These are phyloP conservation scores for Brettanomyces nanus DNA, from an alignment of 805 yeast genomes.

Conservation along the genomic window DNA sequence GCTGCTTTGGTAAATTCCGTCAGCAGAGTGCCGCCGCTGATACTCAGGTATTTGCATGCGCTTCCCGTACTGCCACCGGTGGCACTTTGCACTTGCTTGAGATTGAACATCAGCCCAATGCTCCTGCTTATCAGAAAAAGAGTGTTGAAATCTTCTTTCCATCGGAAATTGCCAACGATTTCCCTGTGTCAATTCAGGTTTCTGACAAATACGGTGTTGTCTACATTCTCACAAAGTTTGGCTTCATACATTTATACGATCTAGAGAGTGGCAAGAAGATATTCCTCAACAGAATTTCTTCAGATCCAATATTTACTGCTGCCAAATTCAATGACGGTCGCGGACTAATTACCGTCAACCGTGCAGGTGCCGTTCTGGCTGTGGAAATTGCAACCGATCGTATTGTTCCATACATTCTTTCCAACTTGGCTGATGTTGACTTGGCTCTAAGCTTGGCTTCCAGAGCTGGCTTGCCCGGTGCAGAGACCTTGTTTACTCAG, in stretches of 20 bases:
- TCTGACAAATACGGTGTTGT: slow-evolving; percentile 80
- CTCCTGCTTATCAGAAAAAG: slow-evolving; percentile 81
- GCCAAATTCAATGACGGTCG: slow-evolving; percentile 58
- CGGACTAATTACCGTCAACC: slow-evolving; percentile 90
- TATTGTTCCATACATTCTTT: slow-evolving; percentile 82
- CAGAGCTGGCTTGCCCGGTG: slow-evolving; percentile 96
- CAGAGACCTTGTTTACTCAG: slow-evolving; percentile 82
- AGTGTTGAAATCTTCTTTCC: slow-evolving; percentile 93
- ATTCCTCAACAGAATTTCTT: slow-evolving; percentile 92
- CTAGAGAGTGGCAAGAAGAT: slow-evolving; percentile 86
- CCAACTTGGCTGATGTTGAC: slow-evolving; percentile 76
- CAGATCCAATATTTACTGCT: slow-evolving; percentile 92
- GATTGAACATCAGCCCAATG: slow-evolving; percentile 84
- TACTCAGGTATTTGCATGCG: slow-evolving; percentile 87
- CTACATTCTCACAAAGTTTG: slow-evolving; percentile 88
- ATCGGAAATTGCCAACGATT: slow-evolving; percentile 90
- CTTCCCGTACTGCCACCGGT: slow-evolving; percentile 78
- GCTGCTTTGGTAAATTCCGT: slow-evolving; percentile 71
- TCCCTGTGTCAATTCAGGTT: slow-evolving; percentile 89
- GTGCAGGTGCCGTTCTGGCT: slow-evolving; percentile 89
- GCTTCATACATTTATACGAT: slow-evolving; percentile 93
- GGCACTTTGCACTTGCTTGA: slow-evolving; percentile 88
- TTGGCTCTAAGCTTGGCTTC: slow-evolving; percentile 85
- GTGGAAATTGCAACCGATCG: slow-evolving; percentile 82
- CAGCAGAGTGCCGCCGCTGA: slow-evolving; percentile 68